These are phyloP conservation scores for Aspergillus hancockii DNA, from an alignment of 495 filamentous ascomycete species.

Conservation along the genomic window DNA sequence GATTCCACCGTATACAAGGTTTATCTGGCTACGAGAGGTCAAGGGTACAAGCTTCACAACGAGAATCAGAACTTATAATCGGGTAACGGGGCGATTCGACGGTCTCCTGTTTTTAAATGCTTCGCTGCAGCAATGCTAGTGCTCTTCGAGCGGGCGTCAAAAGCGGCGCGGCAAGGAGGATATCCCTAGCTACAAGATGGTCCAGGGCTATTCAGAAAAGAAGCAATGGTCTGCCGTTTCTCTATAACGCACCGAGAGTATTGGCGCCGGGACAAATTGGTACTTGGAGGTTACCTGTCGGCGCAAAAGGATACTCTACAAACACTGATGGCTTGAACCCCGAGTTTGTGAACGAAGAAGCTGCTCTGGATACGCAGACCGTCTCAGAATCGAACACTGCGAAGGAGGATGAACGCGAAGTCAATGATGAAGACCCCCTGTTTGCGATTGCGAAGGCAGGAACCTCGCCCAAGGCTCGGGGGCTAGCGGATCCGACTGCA, in stretches of 20 bases:
- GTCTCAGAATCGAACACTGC: not conserved
- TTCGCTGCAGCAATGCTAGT: slow-evolving; percentile 25
- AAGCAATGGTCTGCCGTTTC: not conserved
- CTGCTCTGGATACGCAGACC: not conserved
- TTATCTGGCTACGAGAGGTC: not conserved
- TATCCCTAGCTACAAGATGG: slow-evolving; percentile 10
- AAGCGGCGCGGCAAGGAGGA: slow-evolving; percentile 14
- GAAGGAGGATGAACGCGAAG: not conserved
- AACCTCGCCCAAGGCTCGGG: slow-evolving; percentile 5
- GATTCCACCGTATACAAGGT: not conserved
- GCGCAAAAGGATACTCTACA: slow-evolving; percentile 4
- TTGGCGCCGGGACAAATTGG: not conserved
- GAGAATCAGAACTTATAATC: not conserved
- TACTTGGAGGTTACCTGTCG: not conserved
- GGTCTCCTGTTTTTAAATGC: slow-evolving; percentile 18
- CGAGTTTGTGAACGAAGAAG: not conserved
- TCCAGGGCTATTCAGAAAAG: slow-evolving; percentile 2
- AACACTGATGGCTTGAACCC: not conserved
- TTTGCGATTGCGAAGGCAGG: slow-evolving; percentile 13
- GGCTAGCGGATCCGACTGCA: no score
- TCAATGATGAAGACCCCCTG: slow-evolving; percentile 3
- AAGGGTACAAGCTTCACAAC: not conserved
- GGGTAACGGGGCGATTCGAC: not conserved
- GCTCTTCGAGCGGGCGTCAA: slow-evolving; percentile 19
- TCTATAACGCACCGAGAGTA: not conserved